Conservation (phyloP, 495 filamentous ascomycete genomes). For the Aspergillus ostianus region DNA sequence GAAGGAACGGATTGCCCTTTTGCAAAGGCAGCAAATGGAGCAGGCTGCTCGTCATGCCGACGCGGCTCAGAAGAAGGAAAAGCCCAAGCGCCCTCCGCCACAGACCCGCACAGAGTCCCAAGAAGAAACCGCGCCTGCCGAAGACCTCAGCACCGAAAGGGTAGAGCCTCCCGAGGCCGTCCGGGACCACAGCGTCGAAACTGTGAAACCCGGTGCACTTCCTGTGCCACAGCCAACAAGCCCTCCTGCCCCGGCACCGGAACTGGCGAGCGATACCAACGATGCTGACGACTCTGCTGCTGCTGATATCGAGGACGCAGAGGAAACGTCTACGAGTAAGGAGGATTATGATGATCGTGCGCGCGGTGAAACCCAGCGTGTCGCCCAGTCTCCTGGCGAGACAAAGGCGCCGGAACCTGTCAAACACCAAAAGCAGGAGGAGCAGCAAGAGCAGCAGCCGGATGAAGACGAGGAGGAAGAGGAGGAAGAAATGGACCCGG, state of each 20-base stretch:
- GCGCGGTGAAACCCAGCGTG: slow-evolving; percentile 20
- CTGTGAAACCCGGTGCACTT: slow-evolving; percentile 41
- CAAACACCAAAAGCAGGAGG: slow-evolving; percentile 42
- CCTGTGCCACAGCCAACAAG: slow-evolving; percentile 41
- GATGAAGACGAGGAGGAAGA: slow-evolving; percentile 63
- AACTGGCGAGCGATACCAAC: slow-evolving; percentile 72
- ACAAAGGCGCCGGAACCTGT: slow-evolving; percentile 39
- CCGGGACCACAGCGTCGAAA: slow-evolving; percentile 60
- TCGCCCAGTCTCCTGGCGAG: slow-evolving; percentile 20
- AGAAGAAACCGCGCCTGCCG: slow-evolving; percentile 28
- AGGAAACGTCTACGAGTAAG: slow-evolving; percentile 68
- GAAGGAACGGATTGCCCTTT: slow-evolving; percentile 88
- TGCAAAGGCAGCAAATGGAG: slow-evolving; percentile 93
- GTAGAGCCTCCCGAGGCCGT: slow-evolving; percentile 50
- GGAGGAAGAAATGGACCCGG: slow-evolving; percentile 88
- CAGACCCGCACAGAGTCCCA: slow-evolving; percentile 73
- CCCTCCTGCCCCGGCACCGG: slow-evolving; percentile 47
- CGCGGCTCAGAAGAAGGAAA: slow-evolving; percentile 79
- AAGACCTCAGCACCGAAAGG: slow-evolving; percentile 41
- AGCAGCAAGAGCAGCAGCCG: slow-evolving; percentile 48
- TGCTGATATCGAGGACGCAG: slow-evolving; percentile 80
- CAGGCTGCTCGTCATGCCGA: slow-evolving; percentile 79
- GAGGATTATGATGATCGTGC: slow-evolving; percentile 67
- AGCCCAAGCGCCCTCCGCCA: slow-evolving; percentile 67
- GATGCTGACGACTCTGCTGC: slow-evolving; percentile 89